These are phyloP conservation scores for Zostera marina DNA, from an alignment of 116 monocot species.

Conservation along the genomic window DNA sequence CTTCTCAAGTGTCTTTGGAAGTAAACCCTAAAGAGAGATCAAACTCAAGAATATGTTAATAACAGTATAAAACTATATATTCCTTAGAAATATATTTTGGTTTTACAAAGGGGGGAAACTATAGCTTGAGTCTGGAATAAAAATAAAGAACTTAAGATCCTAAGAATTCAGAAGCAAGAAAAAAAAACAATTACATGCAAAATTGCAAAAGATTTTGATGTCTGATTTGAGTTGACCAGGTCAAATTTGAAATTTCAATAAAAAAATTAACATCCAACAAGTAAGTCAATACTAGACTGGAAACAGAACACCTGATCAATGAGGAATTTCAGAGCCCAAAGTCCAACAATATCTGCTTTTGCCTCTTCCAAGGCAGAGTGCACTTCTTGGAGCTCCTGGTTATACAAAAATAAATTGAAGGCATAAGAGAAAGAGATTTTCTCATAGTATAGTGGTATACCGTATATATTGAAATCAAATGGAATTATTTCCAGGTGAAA, in stretches of 20 bases:
- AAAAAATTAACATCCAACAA: background rate
- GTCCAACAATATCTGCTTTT: constrained; percentile 98
- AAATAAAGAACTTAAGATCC: no score
- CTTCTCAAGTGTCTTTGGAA: constrained; percentile 42
- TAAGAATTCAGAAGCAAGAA: no score
- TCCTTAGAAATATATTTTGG: no score
- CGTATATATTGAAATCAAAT: no score
- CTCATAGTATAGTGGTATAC: no score
- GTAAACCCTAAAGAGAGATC: constrained; percentile 33
- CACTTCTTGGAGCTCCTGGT: constrained; percentile 92
- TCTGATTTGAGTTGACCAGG: no score
- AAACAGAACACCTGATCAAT: constrained; percentile 43
- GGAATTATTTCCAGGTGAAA: background rate
- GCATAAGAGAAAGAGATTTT: background rate
- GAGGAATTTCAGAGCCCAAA: constrained; percentile 90
- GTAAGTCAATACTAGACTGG: background rate
- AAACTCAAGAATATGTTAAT: background rate
- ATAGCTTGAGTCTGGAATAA: no score
- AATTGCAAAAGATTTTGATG: no score
- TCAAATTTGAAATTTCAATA: background rate
- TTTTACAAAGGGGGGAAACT: no score
- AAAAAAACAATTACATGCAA: no score
- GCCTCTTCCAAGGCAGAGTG: constrained; percentile 92
- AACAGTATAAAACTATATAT: background rate
- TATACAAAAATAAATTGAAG: constrained; percentile 1